These are phyloP conservation scores for Tephrocybe sp. DNA, from an alignment of 768 basidiomycete species.

Conservation along the genomic window DNA sequence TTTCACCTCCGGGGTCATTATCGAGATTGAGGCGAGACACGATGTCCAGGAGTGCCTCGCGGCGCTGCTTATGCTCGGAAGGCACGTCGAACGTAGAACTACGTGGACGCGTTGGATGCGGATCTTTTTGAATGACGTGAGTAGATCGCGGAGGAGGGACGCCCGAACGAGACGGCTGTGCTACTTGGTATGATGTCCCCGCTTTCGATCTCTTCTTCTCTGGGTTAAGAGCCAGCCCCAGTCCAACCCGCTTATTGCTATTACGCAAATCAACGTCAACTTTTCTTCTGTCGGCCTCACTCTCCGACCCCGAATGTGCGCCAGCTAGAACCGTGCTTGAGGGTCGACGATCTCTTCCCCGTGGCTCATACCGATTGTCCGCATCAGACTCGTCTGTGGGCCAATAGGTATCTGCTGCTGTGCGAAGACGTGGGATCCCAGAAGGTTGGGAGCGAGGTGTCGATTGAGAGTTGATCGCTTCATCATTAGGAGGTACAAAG, in stretches of 20 bases:
- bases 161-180: background rate
- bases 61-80: constrained; percentile 26
- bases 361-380: constrained; percentile 40
- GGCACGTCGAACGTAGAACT: constrained; percentile 12
- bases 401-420: constrained; percentile 19
- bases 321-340: constrained; percentile 31
- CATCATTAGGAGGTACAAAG: too few relatives aligned
- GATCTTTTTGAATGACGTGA: background rate
- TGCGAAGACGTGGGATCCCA: constrained; percentile 35
- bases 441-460: constrained; percentile 18
- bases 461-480: background rate
- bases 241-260: constrained; percentile 6
- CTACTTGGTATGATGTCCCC: background rate
- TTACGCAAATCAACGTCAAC: background rate
- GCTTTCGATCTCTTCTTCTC: constrained; percentile 2
- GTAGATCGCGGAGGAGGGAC: background rate
- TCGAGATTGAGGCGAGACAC: constrained; percentile 30
- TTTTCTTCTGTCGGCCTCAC: constrained; percentile 27
- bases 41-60: constrained; percentile 35
- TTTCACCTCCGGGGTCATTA: constrained; percentile 18
- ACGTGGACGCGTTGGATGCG: background rate
- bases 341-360: constrained; percentile 36
- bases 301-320: constrained; percentile 41
- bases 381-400: constrained; percentile 44
- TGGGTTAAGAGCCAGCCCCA: constrained; percentile 10